A percentile compares a stretch with the other conserved stretches of the same genome.
Conservation (phyloP, 2,329 filamentous ascomycete genomes). For the Penicillium sp. region DNA sequence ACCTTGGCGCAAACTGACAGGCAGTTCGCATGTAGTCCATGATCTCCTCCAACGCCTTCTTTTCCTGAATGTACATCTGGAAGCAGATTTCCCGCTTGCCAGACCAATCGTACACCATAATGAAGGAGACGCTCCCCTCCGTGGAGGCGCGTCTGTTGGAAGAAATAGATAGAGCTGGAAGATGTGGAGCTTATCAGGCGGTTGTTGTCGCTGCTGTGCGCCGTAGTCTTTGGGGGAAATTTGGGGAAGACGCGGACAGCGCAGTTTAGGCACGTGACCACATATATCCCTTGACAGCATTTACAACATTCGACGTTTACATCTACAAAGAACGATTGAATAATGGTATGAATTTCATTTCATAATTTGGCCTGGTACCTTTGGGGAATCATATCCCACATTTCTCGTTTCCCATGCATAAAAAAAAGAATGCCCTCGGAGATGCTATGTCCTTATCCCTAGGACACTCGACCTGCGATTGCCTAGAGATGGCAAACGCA, state of each 20-base stretch:
- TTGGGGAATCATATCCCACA: conserved; percentile 7
- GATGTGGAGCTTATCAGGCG: conserved; percentile 29
- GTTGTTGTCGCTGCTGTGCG: conserved; percentile 38
- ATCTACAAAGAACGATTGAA: background rate
- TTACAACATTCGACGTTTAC: background rate
- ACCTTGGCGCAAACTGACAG: conserved; percentile 71
- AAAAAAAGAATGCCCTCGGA: conserved; percentile 1
- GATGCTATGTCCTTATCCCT: conserved; percentile 1
- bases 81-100: conserved; percentile 65
- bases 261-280: conserved; percentile 25
- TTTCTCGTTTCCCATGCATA: conserved; percentile 13
- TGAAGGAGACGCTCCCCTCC: conserved; percentile 27
- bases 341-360: conserved; percentile 3
- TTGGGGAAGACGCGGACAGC: conserved; percentile 18
- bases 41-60: conserved; percentile 70
- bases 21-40: conserved; percentile 67
- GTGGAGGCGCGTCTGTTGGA: conserved; percentile 28
- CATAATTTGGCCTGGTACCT: background rate
- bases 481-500: conserved; percentile 1
- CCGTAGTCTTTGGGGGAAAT: conserved; percentile 30
- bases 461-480: conserved; percentile 11
- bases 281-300: background rate
- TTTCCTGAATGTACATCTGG: conserved; percentile 74
- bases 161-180: conserved; percentile 12
- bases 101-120: conserved; percentile 64